Base-by-base conservation (phyloP, 371 early-diverging fungal genomes). In the Mortierella polycephala region DNA sequence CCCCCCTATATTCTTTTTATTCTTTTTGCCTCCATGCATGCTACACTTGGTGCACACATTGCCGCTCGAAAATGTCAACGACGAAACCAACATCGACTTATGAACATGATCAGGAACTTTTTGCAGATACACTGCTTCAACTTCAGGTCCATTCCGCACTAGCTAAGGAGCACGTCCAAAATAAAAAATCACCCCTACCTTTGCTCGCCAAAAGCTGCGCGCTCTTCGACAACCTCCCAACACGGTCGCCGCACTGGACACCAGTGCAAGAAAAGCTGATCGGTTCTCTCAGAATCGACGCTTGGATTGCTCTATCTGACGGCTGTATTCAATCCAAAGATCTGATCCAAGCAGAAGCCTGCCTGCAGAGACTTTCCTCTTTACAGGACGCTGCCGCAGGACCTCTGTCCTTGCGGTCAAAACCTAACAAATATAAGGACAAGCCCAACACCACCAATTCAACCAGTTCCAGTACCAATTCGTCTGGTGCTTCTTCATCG, bases 151-250 rank as follows among this genome's bases (percentile, higher is more conserved):
- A 72, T 20, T 65, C 68, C 11, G 74, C 73, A 0, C 66, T 72
- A 7, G 73, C 69, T 2, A 66, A 64, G 40, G 69, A 79, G 50
- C 55, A 69, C 9, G 49, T 61, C 7, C 67, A 63, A 50, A 64
- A 68, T 42, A 63, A 69, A 20, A 79, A 66, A 30, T 69, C 73
- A 2, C 73, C 80, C 14, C 9, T 72, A 8, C 73, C 80, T 16
- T 57, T 69, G 16, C 57, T 72, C 6, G 80, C 80, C 41, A 57
- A 79, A 46, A 64, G 69, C 4, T 79, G 80, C n/a, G 54, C 80
- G 9, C 53, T 79, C 21, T 67, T 79, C 42, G 80, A 79, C 47
- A 79, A 79, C 42, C 59, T 79, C 50, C 77, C 74, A 7, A 13
- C 63, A 21, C 6, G 45, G 39, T 41, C 64, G 4, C 52, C 55